phyloP scores from a whole-genome alignment of 805 yeast genomes.

The Saturnispora hagleri region DNA sequence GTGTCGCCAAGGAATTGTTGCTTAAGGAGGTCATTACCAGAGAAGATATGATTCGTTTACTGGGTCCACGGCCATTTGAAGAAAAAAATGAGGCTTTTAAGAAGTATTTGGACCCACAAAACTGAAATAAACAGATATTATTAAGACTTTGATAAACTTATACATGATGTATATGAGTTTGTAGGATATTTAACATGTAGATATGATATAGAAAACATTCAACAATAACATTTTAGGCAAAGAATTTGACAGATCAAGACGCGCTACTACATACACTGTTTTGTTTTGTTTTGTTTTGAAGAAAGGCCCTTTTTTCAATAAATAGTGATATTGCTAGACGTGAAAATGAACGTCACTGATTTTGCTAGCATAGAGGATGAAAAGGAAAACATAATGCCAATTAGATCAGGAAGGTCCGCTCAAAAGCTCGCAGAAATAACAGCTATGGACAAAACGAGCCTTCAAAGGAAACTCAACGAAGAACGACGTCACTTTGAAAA shows the following conservation, averaged over 20 bases:
- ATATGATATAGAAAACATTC: not conserved
- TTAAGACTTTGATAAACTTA: not conserved
- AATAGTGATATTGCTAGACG: not conserved
- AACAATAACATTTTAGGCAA: not conserved
- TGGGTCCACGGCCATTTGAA: slow-evolving; percentile 89
- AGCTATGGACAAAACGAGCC: slow-evolving; percentile 16
- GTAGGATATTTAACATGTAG: not conserved
- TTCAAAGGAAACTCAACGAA: slow-evolving; percentile 11
- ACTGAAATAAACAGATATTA: not conserved
- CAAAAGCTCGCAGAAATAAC: slow-evolving; percentile 41
- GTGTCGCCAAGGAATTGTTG: slow-evolving; percentile 81
- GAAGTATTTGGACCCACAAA: slow-evolving; percentile 39
- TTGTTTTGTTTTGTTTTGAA: not conserved
- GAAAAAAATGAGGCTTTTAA: slow-evolving; percentile 88
- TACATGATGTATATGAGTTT: not conserved
- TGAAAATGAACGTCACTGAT: slow-evolving; percentile 13
- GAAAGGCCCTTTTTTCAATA: not conserved
- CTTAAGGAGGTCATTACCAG: slow-evolving; percentile 85
- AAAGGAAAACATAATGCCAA: slow-evolving; percentile 70
- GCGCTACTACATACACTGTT: not conserved
- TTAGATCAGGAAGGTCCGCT: slow-evolving; percentile 62
- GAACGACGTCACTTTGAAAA: slow-evolving; percentile 43
- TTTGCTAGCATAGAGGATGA: slow-evolving; percentile 41
- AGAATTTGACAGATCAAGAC: not conserved
- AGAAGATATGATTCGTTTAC: slow-evolving; percentile 81